These are phyloP conservation scores for Sporothrix phasma DNA, from an alignment of 2,329 filamentous ascomycete species.

Conservation along the genomic window DNA sequence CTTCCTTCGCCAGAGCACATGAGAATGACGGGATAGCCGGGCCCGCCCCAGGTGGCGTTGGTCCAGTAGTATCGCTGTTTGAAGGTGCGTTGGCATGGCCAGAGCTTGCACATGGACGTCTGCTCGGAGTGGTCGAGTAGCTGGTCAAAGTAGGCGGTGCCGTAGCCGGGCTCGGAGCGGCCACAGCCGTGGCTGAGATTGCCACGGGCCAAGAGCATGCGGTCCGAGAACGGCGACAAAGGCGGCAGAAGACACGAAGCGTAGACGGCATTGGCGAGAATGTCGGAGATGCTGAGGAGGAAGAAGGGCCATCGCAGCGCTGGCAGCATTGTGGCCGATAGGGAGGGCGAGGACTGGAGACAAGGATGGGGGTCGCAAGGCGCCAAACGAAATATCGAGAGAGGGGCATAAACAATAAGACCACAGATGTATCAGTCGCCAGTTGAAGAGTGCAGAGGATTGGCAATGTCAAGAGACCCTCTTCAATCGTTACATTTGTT, in stretches of 20 bases:
- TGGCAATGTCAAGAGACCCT: neutral
- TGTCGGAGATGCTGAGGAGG: too few species aligned
- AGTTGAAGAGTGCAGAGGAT: too few species aligned
- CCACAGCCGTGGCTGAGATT: neutral
- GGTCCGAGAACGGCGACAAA: neutral
- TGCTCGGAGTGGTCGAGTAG: conserved; percentile 7
- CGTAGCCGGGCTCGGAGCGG: neutral
- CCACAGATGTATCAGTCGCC: too few species aligned
- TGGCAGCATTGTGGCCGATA: neutral
- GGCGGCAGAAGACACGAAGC: neutral
- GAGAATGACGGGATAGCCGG: conserved; percentile 14
- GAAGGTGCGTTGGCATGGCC: conserved; percentile 11
- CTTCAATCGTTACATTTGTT: neutral
- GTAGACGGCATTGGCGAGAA: neutral
- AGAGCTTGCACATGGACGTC: neutral
- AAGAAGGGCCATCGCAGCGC: neutral
- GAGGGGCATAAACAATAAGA: neutral
- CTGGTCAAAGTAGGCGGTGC: conserved; percentile 13
- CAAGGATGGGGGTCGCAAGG: too few species aligned
- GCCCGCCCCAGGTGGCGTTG: conserved; percentile 7
- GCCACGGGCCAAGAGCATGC: neutral
- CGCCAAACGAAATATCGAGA: too few species aligned
- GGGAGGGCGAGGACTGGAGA: neutral
- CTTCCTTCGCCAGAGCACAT: conserved; percentile 8
- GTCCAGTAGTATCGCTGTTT: conserved; percentile 13